These are phyloP conservation scores for Chondrostereum purpureum DNA, from an alignment of 1,284 basidiomycete species.

Conservation along the genomic window DNA sequence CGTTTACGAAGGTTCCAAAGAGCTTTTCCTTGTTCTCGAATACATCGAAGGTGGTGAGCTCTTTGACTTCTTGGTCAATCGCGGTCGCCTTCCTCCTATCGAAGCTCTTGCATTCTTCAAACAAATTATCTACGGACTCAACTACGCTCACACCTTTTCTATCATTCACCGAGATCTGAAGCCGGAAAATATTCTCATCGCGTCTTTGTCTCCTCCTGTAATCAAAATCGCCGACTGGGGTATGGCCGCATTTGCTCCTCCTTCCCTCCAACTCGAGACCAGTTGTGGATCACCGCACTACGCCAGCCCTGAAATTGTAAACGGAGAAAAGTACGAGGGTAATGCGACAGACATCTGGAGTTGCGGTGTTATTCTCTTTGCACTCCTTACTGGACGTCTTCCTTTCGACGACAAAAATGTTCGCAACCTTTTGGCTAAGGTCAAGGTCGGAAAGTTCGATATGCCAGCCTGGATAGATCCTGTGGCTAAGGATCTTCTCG, in stretches of 20 bases:
- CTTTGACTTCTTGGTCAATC: constrained; percentile 94
- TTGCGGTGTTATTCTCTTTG: constrained; percentile 86
- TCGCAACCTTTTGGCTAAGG: constrained; percentile 79
- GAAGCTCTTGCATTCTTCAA: constrained; percentile 95
- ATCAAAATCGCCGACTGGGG: constrained; percentile 99
- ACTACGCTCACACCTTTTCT: constrained; percentile 97
- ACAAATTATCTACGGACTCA: constrained; percentile 93
- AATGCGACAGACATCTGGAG: constrained; percentile 94
- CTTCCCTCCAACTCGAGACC: constrained; percentile 83
- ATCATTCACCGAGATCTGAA: constrained; percentile 99
- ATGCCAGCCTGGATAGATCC: constrained; percentile 73
- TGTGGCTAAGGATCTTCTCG: constrained; percentile 69
- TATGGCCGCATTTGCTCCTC: constrained; percentile 91
- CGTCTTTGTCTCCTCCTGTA: constrained; percentile 75
- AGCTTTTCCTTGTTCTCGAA: constrained; percentile 93
- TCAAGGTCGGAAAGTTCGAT: constrained; percentile 82
- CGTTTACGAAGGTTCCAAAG: constrained; percentile 91
- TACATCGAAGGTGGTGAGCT: constrained; percentile 97
- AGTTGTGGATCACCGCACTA: constrained; percentile 98
- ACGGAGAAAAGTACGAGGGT: constrained; percentile 90
- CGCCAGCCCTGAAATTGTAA: constrained; percentile 96
- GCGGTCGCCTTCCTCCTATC: constrained; percentile 73
- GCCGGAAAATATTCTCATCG: constrained; percentile 94
- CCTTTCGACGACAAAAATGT: constrained; percentile 90
- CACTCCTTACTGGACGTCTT: constrained; percentile 80